A percentile compares a stretch with the other conserved stretches of the same genome.
These are phyloP conservation scores for Neurospora cerealis DNA, from an alignment of 495 filamentous ascomycete species.

Conservation along the genomic window DNA sequence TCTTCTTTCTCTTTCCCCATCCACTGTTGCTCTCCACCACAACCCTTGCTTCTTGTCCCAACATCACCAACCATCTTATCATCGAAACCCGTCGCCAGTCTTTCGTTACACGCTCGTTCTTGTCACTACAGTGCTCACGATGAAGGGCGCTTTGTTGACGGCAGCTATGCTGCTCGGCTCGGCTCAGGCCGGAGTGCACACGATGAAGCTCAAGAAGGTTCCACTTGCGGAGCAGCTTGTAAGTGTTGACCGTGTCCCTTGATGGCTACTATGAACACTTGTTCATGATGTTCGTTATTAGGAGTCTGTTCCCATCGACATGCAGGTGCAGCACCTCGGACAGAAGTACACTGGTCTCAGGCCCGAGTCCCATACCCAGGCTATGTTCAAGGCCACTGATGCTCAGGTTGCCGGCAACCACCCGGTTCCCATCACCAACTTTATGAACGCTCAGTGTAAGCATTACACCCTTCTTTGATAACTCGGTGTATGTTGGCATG, in stretches of 20 bases:
- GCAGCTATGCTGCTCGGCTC: slow-evolving; percentile 76
- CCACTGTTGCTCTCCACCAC: slow-evolving; percentile 3
- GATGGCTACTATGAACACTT: background rate
- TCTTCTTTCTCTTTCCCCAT: slow-evolving; percentile 5
- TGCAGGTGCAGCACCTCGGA: slow-evolving; percentile 70
- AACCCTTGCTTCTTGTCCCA: background rate
- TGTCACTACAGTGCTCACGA: slow-evolving; percentile 33
- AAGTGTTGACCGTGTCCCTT: slow-evolving; percentile 25
- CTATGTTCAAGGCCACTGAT: slow-evolving; percentile 67
- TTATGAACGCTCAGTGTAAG: slow-evolving; percentile 98
- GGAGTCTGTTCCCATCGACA: slow-evolving; percentile 68
- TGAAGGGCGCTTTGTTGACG: slow-evolving; percentile 73
- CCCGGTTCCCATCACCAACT: slow-evolving; percentile 86
- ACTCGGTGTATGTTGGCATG: background rate
- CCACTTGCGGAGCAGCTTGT: slow-evolving; percentile 88
- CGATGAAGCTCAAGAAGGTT: slow-evolving; percentile 94
- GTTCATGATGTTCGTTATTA: slow-evolving; percentile 23
- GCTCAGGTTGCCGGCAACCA: slow-evolving; percentile 61
- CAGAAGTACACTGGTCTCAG: slow-evolving; percentile 91
- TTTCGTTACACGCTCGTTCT: background rate
- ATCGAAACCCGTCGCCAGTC: background rate
- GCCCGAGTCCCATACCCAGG: slow-evolving; percentile 55
- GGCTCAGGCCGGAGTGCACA: slow-evolving; percentile 76
- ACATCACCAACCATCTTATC: background rate
- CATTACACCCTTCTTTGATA: background rate